Conservation (phyloP, 2,329 filamentous ascomycete genomes). For the Elsinoe australis region DNA sequence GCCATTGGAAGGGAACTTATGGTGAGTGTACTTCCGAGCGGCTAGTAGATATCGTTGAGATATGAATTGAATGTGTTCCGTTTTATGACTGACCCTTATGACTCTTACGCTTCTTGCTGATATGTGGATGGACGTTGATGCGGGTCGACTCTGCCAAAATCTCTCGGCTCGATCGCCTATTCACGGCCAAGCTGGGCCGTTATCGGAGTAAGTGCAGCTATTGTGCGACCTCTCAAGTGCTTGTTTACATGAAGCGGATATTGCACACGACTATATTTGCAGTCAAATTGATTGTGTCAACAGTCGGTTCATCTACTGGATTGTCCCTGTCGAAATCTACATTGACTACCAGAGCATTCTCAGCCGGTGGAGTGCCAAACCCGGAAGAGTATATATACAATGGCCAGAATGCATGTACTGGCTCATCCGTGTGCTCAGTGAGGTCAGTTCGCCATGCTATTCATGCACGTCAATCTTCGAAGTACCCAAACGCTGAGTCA, state of each 20-base stretch:
- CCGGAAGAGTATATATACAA: too few relatives aligned
- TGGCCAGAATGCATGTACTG: too few relatives aligned
- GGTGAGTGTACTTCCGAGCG: neutral
- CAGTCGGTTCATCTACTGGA: too few relatives aligned
- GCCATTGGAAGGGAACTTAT: constrained; percentile 7
- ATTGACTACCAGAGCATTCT: too few relatives aligned
- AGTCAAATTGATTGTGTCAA: too few relatives aligned
- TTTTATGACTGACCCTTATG: neutral
- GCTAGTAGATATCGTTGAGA: neutral
- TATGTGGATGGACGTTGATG: neutral
- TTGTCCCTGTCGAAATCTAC: too few relatives aligned
- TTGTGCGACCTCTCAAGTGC: too few relatives aligned
- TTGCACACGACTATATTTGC: too few relatives aligned
- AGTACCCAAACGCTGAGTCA: neutral
- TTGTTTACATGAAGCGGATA: too few relatives aligned
- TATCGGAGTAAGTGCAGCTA: neutral
- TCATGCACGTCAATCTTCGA: neutral
- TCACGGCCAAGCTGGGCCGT: constrained; percentile 14
- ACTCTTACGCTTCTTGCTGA: neutral
- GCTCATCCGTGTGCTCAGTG: neutral
- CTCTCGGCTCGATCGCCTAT: constrained; percentile 1
- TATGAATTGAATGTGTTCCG: too few relatives aligned
- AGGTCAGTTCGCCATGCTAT: neutral
- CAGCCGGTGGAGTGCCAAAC: too few relatives aligned
- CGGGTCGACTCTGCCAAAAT: neutral